Evolutionary conservation across 805 yeast species (phyloP).

Genomic region (Pichia exigua): DNA sequence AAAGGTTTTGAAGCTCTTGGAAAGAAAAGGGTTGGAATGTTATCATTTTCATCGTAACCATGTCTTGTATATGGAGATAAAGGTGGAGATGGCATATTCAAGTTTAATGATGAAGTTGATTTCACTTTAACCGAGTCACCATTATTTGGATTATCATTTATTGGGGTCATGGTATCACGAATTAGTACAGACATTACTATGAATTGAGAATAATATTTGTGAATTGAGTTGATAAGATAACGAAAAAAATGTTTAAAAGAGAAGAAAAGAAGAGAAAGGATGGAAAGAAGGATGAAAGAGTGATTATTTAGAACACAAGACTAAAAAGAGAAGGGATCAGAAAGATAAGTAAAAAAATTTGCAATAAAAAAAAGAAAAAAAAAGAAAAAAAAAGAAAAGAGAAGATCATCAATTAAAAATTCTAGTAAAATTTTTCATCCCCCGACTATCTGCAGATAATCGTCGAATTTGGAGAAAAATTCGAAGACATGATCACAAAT

Average conservation of each 20-base stretch:
- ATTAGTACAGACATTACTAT: slow-evolving; percentile 3
- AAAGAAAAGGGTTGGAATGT: slow-evolving; percentile 22
- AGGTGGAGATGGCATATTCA: slow-evolving; percentile 32
- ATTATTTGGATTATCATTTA: too few relatives aligned
- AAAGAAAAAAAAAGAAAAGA: background rate
- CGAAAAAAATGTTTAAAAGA: background rate
- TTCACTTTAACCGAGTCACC: background rate
- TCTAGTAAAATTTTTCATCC: background rate
- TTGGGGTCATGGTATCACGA: background rate
- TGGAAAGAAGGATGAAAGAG: slow-evolving; percentile 9
- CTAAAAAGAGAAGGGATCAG: background rate
- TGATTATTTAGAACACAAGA: too few relatives aligned
- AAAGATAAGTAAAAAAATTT: background rate
- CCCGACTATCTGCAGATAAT: background rate
- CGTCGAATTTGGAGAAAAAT: too few relatives aligned
- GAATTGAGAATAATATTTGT: slow-evolving; percentile 4
- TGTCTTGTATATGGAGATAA: slow-evolving; percentile 29
- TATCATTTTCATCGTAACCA: slow-evolving; percentile 20
- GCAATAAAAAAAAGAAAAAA: background rate
- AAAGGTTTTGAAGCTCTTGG: slow-evolving; percentile 19
- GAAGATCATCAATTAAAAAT: background rate
- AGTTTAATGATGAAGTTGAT: background rate
- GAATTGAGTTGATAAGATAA: slow-evolving; percentile 1
- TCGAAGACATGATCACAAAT: too few relatives aligned
- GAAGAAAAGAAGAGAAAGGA: slow-evolving; percentile 10